Conservation (phyloP, 345 rosid species). For the Pelargonium nanum region DNA sequence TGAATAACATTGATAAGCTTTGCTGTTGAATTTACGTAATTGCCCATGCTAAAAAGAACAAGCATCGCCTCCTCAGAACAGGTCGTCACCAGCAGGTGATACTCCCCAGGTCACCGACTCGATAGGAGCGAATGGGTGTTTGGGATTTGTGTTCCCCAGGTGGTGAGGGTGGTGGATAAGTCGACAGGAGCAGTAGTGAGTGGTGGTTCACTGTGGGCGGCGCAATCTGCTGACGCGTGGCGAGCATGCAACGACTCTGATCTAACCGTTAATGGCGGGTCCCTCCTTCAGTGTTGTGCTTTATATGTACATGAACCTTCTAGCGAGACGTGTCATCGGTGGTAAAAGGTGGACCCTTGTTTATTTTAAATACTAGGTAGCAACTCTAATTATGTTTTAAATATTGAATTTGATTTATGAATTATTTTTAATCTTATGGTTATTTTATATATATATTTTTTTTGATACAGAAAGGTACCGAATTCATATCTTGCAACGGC, state of each 20-base stretch:
- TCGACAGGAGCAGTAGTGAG: neutral
- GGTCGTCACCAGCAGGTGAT: conserved; percentile 5
- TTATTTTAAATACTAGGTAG: neutral
- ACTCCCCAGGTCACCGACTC: neutral
- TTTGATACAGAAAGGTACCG: too few species aligned
- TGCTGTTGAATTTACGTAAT: conserved; percentile 6
- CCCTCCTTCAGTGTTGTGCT: neutral
- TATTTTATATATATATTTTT: too few species aligned
- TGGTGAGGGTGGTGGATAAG: neutral
- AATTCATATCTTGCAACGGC: too few species aligned
- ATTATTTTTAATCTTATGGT: too few species aligned
- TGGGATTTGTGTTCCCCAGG: neutral
- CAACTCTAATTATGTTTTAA: too few species aligned
- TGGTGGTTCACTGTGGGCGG: neutral
- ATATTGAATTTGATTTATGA: too few species aligned
- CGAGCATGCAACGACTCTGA: conserved; percentile 13
- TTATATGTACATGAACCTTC: conserved; percentile 1
- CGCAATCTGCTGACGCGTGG: conserved; percentile 19
- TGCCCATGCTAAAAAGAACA: conserved; percentile 11
- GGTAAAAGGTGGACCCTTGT: conserved; percentile 4
- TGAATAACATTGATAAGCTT: neutral
- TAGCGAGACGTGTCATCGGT: conserved; percentile 15
- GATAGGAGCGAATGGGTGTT: neutral
- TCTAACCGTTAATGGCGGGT: conserved; percentile 13
- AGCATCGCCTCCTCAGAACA: neutral